phyloP scores from a whole-genome alignment of 148 eudicot genomes.

The Vaccinium corymbosum region DNA sequence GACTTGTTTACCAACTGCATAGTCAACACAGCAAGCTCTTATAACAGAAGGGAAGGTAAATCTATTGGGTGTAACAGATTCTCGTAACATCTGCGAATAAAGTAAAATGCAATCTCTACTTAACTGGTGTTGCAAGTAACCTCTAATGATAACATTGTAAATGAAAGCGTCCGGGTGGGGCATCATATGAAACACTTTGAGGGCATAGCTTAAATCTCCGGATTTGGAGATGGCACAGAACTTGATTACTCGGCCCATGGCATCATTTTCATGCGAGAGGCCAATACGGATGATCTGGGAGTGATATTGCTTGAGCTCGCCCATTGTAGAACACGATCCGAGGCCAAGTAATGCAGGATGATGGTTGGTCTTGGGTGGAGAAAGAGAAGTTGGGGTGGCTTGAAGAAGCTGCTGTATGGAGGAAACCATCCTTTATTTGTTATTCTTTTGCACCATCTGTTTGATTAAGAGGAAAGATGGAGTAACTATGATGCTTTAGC shows the following conservation, averaged over 20 bases:
- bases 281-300: constrained; percentile 63
- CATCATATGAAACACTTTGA: constrained; percentile 44
- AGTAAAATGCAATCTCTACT: constrained; percentile 36
- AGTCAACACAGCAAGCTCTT: constrained; percentile 49
- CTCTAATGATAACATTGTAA: constrained; percentile 61
- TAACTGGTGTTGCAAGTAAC: constrained; percentile 34
- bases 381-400: constrained; percentile 10
- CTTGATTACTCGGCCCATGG: constrained; percentile 63
- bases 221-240: constrained; percentile 48
- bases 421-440: constrained; percentile 1
- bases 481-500: not conserved
- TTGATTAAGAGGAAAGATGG: not conserved
- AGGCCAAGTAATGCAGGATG: constrained; percentile 24
- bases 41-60: constrained; percentile 63
- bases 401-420: constrained; percentile 19
- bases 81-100: constrained; percentile 48
- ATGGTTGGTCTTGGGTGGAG: not conserved
- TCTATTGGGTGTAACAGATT: constrained; percentile 47
- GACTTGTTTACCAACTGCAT: constrained; percentile 48
- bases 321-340: constrained; percentile 53
- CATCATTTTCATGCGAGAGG: constrained; percentile 50
- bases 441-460: not conserved
- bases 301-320: constrained; percentile 65
- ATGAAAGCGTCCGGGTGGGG: constrained; percentile 74
- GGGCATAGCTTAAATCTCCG: constrained; percentile 57